Evolutionary conservation across 257 asterid species (phyloP).

Genomic region (Lavandula angustifolia): DNA sequence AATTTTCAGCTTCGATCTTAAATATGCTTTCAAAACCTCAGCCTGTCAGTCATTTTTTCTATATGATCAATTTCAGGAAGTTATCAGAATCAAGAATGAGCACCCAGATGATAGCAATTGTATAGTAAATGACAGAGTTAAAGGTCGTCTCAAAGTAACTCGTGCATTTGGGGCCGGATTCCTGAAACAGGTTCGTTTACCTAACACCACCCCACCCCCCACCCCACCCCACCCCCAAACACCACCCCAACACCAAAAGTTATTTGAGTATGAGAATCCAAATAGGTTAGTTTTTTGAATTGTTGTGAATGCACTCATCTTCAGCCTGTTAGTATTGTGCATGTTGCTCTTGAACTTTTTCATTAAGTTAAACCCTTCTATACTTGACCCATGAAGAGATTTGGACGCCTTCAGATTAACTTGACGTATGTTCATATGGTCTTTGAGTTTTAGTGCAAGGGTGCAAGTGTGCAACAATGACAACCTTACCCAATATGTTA

Average conservation of each 20-base stretch:
- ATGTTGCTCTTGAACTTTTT: conserved; percentile 18
- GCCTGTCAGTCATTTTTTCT: conserved; percentile 14
- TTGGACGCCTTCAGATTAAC: too few species aligned
- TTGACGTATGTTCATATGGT: too few species aligned
- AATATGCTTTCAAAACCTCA: conserved; percentile 20
- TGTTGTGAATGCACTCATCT: conserved; percentile 18
- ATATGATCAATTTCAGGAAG: conserved; percentile 58
- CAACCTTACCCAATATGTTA: background rate
- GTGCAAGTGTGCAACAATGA: background rate
- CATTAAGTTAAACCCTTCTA: background rate
- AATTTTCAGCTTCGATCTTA: conserved; percentile 6
- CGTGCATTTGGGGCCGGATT: conserved; percentile 99
- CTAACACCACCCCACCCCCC: background rate
- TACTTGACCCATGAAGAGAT: too few species aligned
- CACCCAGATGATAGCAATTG: conserved; percentile 95
- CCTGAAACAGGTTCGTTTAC: conserved; percentile 86
- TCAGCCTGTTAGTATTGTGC: conserved; percentile 16
- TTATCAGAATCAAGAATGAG: conserved; percentile 83
- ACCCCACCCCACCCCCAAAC: background rate
- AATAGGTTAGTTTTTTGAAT: background rate
- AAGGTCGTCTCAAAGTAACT: conserved; percentile 96
- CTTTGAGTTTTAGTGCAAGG: too few species aligned
- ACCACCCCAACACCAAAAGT: background rate
- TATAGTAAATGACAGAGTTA: conserved; percentile 88
- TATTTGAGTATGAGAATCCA: conserved; percentile 5